Base-by-base conservation (phyloP, 352 stramenopile genomes). In the Globisporangium cylindrosporum region DNA sequence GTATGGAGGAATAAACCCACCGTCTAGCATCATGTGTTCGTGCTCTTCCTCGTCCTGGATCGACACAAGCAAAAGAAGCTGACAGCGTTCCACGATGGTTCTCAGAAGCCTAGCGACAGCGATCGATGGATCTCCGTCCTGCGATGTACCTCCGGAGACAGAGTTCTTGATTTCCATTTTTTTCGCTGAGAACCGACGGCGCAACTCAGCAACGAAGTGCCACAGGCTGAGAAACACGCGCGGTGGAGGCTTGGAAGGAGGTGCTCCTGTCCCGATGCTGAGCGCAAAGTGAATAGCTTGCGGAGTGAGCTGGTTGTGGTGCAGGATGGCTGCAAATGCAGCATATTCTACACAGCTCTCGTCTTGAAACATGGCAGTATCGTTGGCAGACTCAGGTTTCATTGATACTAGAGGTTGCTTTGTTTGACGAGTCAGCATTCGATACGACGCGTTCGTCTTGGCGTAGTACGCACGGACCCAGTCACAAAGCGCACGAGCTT, bases 391-490 rank as follows among this genome's bases (percentile, higher is more conserved):
- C 46, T 48, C 29, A 25, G 18, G 7, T 25, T 32, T 46, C 27
- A 12, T 43, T 5, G 46, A 14, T 12, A 27, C 70, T 55, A 70
- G 55, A 3, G 71, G 41, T 10, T 70, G 67, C n/a, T 80, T 70
- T 8, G 73, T 56, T 32, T 88, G 79, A 0, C 82, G 80, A 14
- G 81, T 18, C 3, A 93, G 71, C 79, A 95, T 92, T 18, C 84
- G 79, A 67, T 95, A 95, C 12, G 79, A 77, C 2, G 78, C 29
- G 22, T 95, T 83, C 38, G 66, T 76, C 48, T 74, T 81, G 0
- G 74, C 72, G 38, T 93, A 86, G 36, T 59, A 63, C 6, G 76
- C 66, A 61, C 83, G 76, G 0, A 93, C 66, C 84, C 82, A 91
- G 10, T 82, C 62, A 43, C 83, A 93, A 0, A 94, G 22, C 18